These are phyloP conservation scores for Colletotrichum tropicale DNA, from an alignment of 2,329 filamentous ascomycete species.

Conservation along the genomic window DNA sequence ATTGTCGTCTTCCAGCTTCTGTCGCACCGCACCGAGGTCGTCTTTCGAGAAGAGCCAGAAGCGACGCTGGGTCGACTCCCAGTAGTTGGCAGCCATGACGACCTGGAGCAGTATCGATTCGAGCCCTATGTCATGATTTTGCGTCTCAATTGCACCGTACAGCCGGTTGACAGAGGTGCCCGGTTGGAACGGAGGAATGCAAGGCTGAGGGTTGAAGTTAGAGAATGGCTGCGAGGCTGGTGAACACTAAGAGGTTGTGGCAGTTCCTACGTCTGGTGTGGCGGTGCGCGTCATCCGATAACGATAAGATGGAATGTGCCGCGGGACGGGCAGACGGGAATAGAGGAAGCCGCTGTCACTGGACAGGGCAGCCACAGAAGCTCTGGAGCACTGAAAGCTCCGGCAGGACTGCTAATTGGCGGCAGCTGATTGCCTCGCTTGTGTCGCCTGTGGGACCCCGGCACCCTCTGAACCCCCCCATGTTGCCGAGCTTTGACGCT, in stretches of 20 bases:
- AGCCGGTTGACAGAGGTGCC: neutral
- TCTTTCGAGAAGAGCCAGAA: constrained; percentile 82
- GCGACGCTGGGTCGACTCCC: constrained; percentile 89
- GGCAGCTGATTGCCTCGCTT: constrained; percentile 21
- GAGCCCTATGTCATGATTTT: constrained; percentile 1
- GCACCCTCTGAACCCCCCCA: neutral
- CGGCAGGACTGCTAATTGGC: constrained; percentile 15
- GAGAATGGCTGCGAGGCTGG: neutral
- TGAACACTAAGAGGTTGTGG: neutral
- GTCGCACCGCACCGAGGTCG: constrained; percentile 76
- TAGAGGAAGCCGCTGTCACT: neutral
- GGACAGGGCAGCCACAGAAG: neutral
- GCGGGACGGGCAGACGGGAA: constrained; percentile 1
- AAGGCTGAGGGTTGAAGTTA: neutral
- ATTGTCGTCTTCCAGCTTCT: constrained; percentile 79
- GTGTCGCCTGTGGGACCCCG: constrained; percentile 8
- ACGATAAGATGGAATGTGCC: constrained; percentile 10
- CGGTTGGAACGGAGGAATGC: neutral
- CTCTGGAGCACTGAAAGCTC: constrained; percentile 11
- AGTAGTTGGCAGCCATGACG: constrained; percentile 92
- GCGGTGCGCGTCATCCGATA: neutral
- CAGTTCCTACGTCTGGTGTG: neutral
- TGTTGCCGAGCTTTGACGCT: constrained; percentile 19
- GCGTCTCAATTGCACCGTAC: neutral
- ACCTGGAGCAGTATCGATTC: neutral